Evolutionary conservation across 768 basidiomycete species (phyloP).

Genomic region (Mycena amicta): DNA sequence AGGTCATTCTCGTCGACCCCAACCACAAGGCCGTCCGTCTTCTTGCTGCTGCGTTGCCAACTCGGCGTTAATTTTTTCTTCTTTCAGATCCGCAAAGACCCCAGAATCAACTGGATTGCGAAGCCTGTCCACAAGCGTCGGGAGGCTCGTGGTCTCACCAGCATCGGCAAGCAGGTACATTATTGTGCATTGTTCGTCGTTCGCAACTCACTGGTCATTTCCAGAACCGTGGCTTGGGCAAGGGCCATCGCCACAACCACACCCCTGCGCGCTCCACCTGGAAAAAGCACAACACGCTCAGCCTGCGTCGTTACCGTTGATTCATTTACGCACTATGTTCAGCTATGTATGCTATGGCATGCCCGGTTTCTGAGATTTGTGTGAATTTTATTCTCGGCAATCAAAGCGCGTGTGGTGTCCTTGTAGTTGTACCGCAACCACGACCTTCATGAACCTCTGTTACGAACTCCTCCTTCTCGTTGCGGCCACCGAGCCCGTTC

Average conservation of each 20-base stretch:
- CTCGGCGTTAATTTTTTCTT: slow-evolving; percentile 7
- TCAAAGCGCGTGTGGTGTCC: neutral
- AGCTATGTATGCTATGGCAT: neutral
- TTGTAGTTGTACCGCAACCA: slow-evolving; percentile 1
- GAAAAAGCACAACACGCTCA: slow-evolving; percentile 98
- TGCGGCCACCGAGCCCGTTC: neutral
- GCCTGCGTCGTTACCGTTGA: slow-evolving; percentile 86
- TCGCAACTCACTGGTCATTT: slow-evolving; percentile 1
- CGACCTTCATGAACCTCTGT: slow-evolving; percentile 16
- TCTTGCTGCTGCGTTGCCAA: neutral
- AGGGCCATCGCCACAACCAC: slow-evolving; percentile 94
- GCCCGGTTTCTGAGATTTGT: neutral
- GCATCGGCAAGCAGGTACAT: slow-evolving; percentile 88
- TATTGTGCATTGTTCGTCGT: slow-evolving; percentile 9
- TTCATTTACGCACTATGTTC: slow-evolving; percentile 28
- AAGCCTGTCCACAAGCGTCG: slow-evolving; percentile 99
- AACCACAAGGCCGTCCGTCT: slow-evolving; percentile 85
- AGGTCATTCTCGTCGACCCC: slow-evolving; percentile 97
- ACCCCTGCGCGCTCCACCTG: slow-evolving; percentile 88
- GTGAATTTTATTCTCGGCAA: neutral
- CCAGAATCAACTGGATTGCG: slow-evolving; percentile 98
- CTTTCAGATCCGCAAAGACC: slow-evolving; percentile 84
- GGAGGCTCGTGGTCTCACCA: slow-evolving; percentile 96
- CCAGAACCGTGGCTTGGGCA: slow-evolving; percentile 96
- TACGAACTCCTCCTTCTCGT: slow-evolving; percentile 15